Evolutionary conservation across 768 basidiomycete species (phyloP), one percentile per base, ranked within the genome.

Genomic region (Sarcodon sp.): DNA sequence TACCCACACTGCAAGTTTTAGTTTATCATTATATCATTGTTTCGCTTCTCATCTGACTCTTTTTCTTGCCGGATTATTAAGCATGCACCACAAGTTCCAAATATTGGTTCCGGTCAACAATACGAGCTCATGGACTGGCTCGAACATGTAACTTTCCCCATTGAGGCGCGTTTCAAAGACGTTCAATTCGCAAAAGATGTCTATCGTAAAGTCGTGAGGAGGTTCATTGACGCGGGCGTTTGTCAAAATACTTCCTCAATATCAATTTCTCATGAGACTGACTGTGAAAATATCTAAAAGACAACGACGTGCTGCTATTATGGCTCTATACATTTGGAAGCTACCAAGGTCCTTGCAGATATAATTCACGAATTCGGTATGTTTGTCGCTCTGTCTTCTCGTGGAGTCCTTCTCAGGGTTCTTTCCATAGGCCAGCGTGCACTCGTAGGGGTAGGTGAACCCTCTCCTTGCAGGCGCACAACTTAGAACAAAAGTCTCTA

Each of bases 221-320:
- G 84, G 15, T 69, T 79, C 15, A 70, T 96, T 44, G 71, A 83
- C 50, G 75, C 66, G 33, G 92, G 90, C 44, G 93, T 94, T 60
- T 55, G 82, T 70, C 13, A 39, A 43, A 21, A 43, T 45, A 45
- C 54, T 43, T 49, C 34, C 7, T 47, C 31, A 16, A 10, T 34
- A 35, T 3, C 12, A 16, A n/a, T 3, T 27, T 48, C 33, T 18
- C 36, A 36, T 8, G 35, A 18, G 18, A 35, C 21, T 5, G 49
- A 41, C 51, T 53, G 39, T 44, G 54, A 7, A 33, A 33, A 12
- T 18, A 34, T 45, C 12, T 35, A 8, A 31, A 56, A 91, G 92
- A 94, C 91, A 1, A 96, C 93, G 0, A 96, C 93, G 0, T 88
- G 82, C 57, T 96, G 89, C 61, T 96, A 93, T 63, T 94, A 88